Evolutionary conservation across 2,329 filamentous ascomycete species (phyloP), one percentile per base, ranked within the genome.

Genomic region (Xylariaceae sp.): DNA sequence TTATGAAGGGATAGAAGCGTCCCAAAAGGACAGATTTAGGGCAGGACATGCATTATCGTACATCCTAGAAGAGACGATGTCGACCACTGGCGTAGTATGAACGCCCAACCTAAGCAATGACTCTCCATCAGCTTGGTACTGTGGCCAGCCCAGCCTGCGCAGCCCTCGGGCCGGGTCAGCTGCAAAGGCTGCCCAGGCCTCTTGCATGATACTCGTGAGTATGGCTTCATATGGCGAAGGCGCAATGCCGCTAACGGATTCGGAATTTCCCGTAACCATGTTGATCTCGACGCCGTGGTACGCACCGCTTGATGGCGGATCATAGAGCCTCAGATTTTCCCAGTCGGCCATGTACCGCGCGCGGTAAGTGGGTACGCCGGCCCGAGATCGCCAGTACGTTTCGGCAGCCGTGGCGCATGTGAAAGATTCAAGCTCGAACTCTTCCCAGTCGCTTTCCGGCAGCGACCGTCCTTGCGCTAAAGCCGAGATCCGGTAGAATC

Each of bases 221-320:
- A 29, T 6, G 8, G 17, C 28, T 21, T 56, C 53, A 41, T 12
- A 1, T 14, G 36, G 23, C 8, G 33, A 41, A 8, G 47, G 34
- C 23, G 34, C 34, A 26, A 52, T 47, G n/a, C 53, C 47, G 41
- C 53, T 52, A 12, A 56, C 41, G 23, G 43, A 36, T 19, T 39
- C 47, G 4, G 53, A 46, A 23, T 56, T 56, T 12, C 53, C 53
- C n/a, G 46, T 56, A 3, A 56, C 16, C 53, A 56, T 56, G 28
- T 56, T 56, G 46, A 56, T 33, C 33, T 56, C 53, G 21, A 56
- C 53, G 21, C 53, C 46, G 19, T 56, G 53, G 21, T 56, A 56
- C 33, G 53, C 53, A 2, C 53, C 53, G 40, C 53, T 56, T 2
- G 53, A 50, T 2, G 53, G 53, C 14, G 46, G 39, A 14, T 56